These are phyloP conservation scores for Sungouiella thailandica DNA, from an alignment of 805 yeast genomes.

Conservation along the genomic window DNA sequence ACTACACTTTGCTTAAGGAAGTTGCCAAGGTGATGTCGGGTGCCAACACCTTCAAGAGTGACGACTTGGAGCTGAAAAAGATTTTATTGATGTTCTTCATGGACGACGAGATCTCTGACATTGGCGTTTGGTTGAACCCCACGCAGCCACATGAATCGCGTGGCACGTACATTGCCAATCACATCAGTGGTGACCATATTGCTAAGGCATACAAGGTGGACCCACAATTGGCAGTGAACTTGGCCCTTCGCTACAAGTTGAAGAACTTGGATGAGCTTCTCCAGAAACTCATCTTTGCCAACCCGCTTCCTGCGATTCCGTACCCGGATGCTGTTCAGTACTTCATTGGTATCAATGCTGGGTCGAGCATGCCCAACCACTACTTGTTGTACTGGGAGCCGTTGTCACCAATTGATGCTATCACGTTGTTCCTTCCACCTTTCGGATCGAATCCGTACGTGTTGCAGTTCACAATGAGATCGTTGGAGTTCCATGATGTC, in stretches of 20 bases:
- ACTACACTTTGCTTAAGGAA: conserved; percentile 53
- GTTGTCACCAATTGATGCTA: conserved; percentile 77
- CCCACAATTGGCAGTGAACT: conserved; percentile 68
- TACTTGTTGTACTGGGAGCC: conserved; percentile 65
- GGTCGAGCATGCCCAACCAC: conserved; percentile 33
- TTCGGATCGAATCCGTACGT: conserved; percentile 60
- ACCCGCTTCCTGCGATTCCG: conserved; percentile 56
- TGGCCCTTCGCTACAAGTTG: conserved; percentile 56
- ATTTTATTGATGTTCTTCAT: conserved; percentile 57
- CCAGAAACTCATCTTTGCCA: conserved; percentile 40
- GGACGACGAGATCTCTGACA: conserved; percentile 66
- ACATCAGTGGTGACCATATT: conserved; percentile 39
- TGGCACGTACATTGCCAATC: conserved; percentile 30
- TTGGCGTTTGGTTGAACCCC: conserved; percentile 76
- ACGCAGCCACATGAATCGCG: conserved; percentile 39
- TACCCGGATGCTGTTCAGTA: conserved; percentile 58
- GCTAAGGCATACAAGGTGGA: conserved; percentile 57
- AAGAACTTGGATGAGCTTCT: conserved; percentile 36
- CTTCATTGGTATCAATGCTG: conserved; percentile 38
- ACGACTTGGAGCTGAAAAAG: conserved; percentile 43
- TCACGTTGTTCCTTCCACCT: conserved; percentile 76
- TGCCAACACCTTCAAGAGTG: conserved; percentile 17
- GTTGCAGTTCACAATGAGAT: conserved; percentile 84
- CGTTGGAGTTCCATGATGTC: conserved; percentile 82
- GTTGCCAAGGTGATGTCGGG: conserved; percentile 34